Conservation (phyloP, 2,329 filamentous ascomycete genomes). For the Calonectria leucothoes region DNA sequence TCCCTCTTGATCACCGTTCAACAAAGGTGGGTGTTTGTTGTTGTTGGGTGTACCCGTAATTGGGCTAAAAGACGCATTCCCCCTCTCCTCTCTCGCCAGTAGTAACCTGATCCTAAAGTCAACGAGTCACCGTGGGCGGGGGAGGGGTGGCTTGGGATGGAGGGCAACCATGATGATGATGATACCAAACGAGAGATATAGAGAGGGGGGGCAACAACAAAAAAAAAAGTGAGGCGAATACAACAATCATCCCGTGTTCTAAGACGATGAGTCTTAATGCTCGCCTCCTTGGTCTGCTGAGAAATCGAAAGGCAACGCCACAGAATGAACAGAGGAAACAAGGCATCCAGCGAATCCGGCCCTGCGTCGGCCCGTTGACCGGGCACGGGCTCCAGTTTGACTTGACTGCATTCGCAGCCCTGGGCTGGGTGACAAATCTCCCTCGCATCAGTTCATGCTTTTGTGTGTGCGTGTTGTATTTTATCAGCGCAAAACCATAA, state of each 20-base stretch:
- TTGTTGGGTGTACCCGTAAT: constrained; percentile 13
- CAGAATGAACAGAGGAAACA: not conserved
- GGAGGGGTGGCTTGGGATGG: constrained; percentile 8
- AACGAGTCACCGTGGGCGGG: not conserved
- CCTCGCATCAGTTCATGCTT: constrained; percentile 20
- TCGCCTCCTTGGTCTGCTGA: constrained; percentile 2
- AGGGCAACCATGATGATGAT: not conserved
- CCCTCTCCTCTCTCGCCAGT: not conserved
- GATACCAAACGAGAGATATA: too few relatives aligned
- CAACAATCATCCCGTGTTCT: not conserved
- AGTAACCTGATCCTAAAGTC: constrained; percentile 5
- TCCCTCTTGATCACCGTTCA: not conserved
- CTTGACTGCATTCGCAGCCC: constrained; percentile 38
- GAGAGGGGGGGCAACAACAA: too few relatives aligned
- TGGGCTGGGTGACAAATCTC: constrained; percentile 4
- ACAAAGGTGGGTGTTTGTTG: constrained; percentile 12
- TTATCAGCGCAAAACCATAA: constrained; percentile 10
- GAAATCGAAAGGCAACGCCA: constrained; percentile 15
- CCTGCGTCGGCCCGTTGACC: constrained; percentile 37
- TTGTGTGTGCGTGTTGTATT: too few relatives aligned
- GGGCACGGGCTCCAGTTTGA: constrained; percentile 39
- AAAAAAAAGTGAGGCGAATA: constrained; percentile 13
- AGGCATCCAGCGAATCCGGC: constrained; percentile 29
- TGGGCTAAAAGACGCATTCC: constrained; percentile 5
- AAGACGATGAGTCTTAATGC: constrained; percentile 17